Evolutionary conservation across 768 basidiomycete genomes (phyloP), one percentile per base, ranked within the genome.

Genomic region (Leccinum barrowsii): DNA sequence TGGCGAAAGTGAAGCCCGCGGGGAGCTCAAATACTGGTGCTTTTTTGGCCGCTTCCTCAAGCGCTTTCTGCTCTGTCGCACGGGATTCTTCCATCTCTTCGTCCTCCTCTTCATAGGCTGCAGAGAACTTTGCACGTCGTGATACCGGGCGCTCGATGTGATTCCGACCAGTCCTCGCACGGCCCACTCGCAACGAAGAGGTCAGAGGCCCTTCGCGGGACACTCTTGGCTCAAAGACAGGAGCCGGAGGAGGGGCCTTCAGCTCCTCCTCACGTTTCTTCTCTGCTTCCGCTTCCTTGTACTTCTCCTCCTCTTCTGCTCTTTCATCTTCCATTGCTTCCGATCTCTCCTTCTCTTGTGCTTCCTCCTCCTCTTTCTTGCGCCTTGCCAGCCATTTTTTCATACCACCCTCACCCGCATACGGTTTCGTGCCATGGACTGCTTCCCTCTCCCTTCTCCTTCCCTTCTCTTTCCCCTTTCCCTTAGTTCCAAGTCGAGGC

Each of bases 341-440:
- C 1, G 68, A 68, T 44, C 63, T 66, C 50, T 74, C 75, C 59
- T 66, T 65, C 54, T 74, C 74, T 24, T 74, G 67, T 22, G 74
- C 80, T 58, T 81, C 79, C 54, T 82, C 78, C 44, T 77, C 82
- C 67, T 88, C 87, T 60, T 77, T 73, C 66, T 80, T 82, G 51
- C 85, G 76, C 62, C 82, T 80, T 21, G 86, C 85, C 40, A 91
- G 71, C 70, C 89, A 74, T 66, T 86, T 91, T 77, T 87, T 90
- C 80, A 90, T 85, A 1, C 88, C 87, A 54, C 89, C 87, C 60
- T 84, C 82, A 7, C 89, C 90, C 1, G 88, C 85, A 64, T 92
- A 92, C 4, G 90, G 90, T 65, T 91, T 91, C 19, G 82, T 82
- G 40, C 79, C 80, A 60, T 84, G 85, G 13, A 77, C 71, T 17